Base-by-base conservation (phyloP, 78 protist genomes). In the Cavenderia fasciculata region DNA sequence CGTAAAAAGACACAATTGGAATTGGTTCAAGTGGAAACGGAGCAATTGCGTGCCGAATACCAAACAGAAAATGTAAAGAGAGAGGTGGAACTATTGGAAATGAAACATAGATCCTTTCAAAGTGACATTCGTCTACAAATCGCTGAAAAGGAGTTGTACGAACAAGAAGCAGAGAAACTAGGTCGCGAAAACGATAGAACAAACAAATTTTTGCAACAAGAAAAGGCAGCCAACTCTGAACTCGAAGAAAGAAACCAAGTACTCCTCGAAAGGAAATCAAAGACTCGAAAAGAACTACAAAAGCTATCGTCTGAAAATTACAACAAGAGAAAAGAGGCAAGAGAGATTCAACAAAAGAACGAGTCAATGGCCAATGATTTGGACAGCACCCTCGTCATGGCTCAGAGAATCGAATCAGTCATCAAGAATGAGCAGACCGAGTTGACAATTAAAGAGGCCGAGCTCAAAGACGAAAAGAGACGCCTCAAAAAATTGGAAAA, bases 391-490 rank as follows among this genome's bases (percentile, higher is more conserved):
- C 11, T 43, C 11, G 57, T 41, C 11, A 19, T 5, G 2, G 61
- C 29, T 5, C 46, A 54, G 43, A 65, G n/a, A 19, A 10, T 68
- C 3, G 73, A 82, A 44, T 6, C 68, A 40, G 33, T 33, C 7
- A 23, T 63, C 1, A 82, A 41, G 18, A 78, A 82, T 1, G 71
- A 65, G 27, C 11, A n/a, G 0, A 61, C 76, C 11, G 90, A 82
- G 19, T 23, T 68, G n/a, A 78, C 65, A 4, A 4, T 44, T 14
- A 82, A 82, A 71, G 56, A 44, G 57, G 46, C 25, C 18, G 90
- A 82, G 16, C 0, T 68, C 27, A 68, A 69, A 38, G 90, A 82
- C 44, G 90, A 82, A 23, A 82, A 82, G 43, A 25, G 69, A 29
- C 25, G 78, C 23, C 2, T 82, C 10, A 82, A 82, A 27, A 82